Percentiles rank a stretch among this genome's conserved stretches.
Conservation (phyloP, 148 eudicot genomes). For the Amaranthus hypochondriacus region DNA sequence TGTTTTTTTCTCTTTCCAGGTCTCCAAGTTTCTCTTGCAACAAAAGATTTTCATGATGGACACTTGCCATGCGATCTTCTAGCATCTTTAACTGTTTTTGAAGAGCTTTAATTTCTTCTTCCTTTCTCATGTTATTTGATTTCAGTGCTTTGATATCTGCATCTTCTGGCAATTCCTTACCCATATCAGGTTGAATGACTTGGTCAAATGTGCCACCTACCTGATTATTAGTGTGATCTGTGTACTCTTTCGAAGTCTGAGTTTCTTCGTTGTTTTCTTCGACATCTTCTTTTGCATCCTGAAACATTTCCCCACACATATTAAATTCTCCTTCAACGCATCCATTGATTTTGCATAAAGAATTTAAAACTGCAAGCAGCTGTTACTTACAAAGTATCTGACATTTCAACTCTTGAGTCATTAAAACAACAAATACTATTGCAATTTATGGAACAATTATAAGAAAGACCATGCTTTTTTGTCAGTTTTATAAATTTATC, state of each 20-base stretch:
- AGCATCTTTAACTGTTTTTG: constrained; percentile 30
- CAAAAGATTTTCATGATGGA: constrained; percentile 30
- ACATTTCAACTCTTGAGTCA: constrained; percentile 20
- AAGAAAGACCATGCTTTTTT: constrained; percentile 35
- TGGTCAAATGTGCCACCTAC: constrained; percentile 24
- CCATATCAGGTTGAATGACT: constrained; percentile 1
- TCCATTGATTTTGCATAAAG: constrained; percentile 35
- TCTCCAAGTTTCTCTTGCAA: constrained; percentile 39
- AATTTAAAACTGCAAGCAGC: constrained; percentile 27
- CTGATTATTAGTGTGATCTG: constrained; percentile 20
- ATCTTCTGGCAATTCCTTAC: constrained; percentile 18
- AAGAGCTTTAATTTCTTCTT: constrained; percentile 39
- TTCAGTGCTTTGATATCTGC: constrained; percentile 33
- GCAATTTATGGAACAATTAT: constrained; percentile 16
- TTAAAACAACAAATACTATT: constrained; percentile 16
- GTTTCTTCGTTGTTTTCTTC: constrained; percentile 28
- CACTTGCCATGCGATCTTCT: constrained; percentile 40
- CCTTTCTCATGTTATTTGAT: constrained; percentile 27
- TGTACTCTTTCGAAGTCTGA: constrained; percentile 17
- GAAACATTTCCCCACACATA: constrained; percentile 28
- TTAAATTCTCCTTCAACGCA: constrained; percentile 39
- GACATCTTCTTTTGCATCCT: constrained; percentile 20
- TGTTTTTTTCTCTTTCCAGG: constrained; percentile 34
- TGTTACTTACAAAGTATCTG: constrained; percentile 24
- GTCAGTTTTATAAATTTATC: constrained; percentile 29